Evolutionary conservation across 768 basidiomycete genomes (phyloP), one percentile per base, ranked within the genome.

Genomic region (Trametes elegans): DNA sequence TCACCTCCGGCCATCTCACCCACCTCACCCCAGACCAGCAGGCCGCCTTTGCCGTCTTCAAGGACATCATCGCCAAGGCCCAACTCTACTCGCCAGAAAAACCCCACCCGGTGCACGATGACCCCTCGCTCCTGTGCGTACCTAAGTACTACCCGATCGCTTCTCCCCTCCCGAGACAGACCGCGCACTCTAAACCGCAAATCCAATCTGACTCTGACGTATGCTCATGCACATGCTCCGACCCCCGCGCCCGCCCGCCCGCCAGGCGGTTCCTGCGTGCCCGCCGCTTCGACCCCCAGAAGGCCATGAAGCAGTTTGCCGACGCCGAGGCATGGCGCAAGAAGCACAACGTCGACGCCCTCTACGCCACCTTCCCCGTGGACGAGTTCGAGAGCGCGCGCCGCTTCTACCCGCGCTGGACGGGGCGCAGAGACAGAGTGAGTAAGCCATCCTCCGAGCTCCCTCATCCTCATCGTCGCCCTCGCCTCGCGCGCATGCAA

Each of bases 261-360:
- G 27, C 24, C 67, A 93, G 91, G 23, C 87, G 92, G 10, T 93
- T 92, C 66, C 79, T 93, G 3, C 80, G 90, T n/a, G 92, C 92
- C 5, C 76, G 92, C 55, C 75, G 76, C 53, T 93, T 84, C 66
- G 79, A 88, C 55, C 71, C 78, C 13, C 61, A 69, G 18, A 79
- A 80, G 55, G 90, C 90, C 0, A 74, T 81, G 68, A 80, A 81
- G 56, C 88, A 93, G 65, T 92, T 92, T 64, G 68, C 81, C 2
- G 78, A 79, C 14, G 73, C 86, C 0, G 82, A 87, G 62, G 73
- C 75, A 5, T 94, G 92, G 92, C 73, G 89, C 57, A 74, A 74
- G 62, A 71, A 80, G 62, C 74, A 86, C 62, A 68, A 80, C 28
- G 82, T 93, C 3, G 77, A 81, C 27, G 73, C 75, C n/a, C 72